Evolutionary conservation across 2,329 filamentous ascomycete genomes (phyloP), one percentile per base, ranked within the genome.

Genomic region (Aspergillus sp.): DNA sequence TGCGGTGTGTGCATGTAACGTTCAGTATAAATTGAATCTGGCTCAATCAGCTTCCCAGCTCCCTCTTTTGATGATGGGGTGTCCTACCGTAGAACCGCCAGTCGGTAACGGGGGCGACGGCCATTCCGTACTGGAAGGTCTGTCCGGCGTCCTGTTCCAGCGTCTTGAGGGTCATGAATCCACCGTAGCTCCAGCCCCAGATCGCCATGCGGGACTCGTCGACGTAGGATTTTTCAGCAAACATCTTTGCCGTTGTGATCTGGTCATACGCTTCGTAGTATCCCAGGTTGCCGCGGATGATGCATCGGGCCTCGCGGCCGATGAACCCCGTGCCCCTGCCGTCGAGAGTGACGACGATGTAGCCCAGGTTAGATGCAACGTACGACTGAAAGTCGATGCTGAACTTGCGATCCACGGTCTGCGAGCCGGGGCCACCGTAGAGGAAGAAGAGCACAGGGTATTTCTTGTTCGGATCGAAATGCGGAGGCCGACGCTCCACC

Each of bases 101-200:
- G 72, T 99, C 92, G 0, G 93, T 97, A n/a, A 99, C 94, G 16
- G 94, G 94, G 1, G 94, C 94, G 47, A 99, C 95, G 5, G 95
- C 91, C 89, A 99, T 96, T 62, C 94, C 95, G 70, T 99, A 99
- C 58, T 87, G 87, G 77, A 97, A 99, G 0, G 92, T 97, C 66
- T 84, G 71, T 4, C 95, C 94, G 7, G 85, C 93, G 68, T 99
- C 94, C 56, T 85, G 82, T 77, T 99, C 94, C 11, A 99, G 85
- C 1, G 91, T 94, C 78, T 99, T 99, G 64, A 99, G 81, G 5
- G 94, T 90, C 78, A 89, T 89, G 78, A 96, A 99, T 10, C 94
- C 94, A 53, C 94, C 94, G 67, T 94, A 99, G 58, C 90, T 96
- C 94, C 94, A 99, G 45, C 94, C 94, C 94, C 94, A 99, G 67